Evolutionary conservation across 2,329 filamentous ascomycete genomes (phyloP).

Genomic region (Beauveria pseudobassiana): DNA sequence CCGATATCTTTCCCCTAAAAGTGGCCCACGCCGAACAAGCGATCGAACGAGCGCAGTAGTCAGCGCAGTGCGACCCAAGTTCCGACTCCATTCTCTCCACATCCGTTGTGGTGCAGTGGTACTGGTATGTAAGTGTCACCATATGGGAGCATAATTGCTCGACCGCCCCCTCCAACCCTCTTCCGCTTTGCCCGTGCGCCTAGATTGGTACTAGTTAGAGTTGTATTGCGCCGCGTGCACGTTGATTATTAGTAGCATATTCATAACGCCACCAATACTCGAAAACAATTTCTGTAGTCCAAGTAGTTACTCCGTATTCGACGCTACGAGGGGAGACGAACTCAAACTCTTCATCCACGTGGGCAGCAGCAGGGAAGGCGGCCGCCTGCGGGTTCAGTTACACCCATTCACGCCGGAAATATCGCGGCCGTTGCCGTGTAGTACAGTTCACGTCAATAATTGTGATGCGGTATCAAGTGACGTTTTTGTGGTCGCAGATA

Average conservation of each 20-base stretch:
- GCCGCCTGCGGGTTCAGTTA: neutral
- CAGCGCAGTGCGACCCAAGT: neutral
- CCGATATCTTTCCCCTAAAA: neutral
- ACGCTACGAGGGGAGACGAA: neutral
- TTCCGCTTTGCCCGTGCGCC: neutral
- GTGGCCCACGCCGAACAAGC: neutral
- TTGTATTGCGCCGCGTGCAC: neutral
- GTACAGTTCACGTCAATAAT: neutral
- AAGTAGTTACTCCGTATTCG: neutral
- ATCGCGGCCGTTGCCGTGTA: neutral
- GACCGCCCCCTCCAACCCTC: neutral
- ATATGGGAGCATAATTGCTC: constrained; percentile 1
- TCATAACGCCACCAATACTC: constrained; percentile 5
- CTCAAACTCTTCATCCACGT: constrained; percentile 2
- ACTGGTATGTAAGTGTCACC: neutral
- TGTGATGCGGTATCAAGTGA: neutral
- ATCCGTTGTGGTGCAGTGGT: neutral
- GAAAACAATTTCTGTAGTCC: neutral
- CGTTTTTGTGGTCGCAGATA: neutral
- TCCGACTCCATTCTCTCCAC: constrained; percentile 2
- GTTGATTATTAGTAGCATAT: neutral
- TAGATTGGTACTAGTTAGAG: neutral
- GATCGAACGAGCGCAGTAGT: constrained; percentile 7
- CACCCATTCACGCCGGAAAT: neutral
- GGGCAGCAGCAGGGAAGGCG: neutral